Conservation (phyloP, 164 flowering plant genomes). For the Aristolochia fimbriata region DNA sequence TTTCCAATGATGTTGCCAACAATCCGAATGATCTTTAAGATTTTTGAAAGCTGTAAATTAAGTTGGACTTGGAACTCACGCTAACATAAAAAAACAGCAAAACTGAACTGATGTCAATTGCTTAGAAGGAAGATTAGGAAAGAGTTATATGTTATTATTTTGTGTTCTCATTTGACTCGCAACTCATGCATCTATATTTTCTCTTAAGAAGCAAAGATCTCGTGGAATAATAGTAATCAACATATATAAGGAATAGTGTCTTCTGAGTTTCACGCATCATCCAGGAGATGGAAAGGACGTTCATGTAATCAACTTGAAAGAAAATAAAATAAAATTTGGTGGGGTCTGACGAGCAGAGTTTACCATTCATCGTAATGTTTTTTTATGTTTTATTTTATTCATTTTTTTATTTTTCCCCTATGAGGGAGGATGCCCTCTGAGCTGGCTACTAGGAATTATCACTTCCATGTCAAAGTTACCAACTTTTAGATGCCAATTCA, state of each 20-base stretch:
- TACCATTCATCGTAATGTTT: neutral
- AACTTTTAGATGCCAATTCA: slow-evolving; percentile 71
- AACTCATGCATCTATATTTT: too few species aligned
- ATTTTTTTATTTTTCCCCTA: too few species aligned
- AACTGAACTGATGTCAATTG: slow-evolving; percentile 59
- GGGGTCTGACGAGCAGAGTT: neutral
- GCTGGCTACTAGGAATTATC: slow-evolving; percentile 77
- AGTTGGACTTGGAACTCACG: neutral
- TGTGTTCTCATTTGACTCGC: too few species aligned
- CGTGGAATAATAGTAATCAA: too few species aligned
- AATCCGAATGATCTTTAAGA: neutral
- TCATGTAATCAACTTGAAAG: too few species aligned
- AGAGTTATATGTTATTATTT: too few species aligned
- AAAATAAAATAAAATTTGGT: slow-evolving; percentile 1
- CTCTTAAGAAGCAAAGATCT: too few species aligned
- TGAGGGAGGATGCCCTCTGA: slow-evolving; percentile 21
- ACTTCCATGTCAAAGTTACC: slow-evolving; percentile 75
- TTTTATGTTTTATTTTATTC: slow-evolving; percentile 8
- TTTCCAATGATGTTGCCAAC: too few species aligned
- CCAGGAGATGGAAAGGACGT: too few species aligned
- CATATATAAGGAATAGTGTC: too few species aligned
- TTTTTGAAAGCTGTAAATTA: neutral
- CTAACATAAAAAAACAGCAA: slow-evolving; percentile 47
- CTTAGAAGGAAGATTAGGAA: slow-evolving; percentile 10
- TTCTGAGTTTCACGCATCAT: too few species aligned